These are phyloP conservation scores for Solanum pimpinellifolium DNA, from an alignment of 257 asterid genomes.

Conservation along the genomic window DNA sequence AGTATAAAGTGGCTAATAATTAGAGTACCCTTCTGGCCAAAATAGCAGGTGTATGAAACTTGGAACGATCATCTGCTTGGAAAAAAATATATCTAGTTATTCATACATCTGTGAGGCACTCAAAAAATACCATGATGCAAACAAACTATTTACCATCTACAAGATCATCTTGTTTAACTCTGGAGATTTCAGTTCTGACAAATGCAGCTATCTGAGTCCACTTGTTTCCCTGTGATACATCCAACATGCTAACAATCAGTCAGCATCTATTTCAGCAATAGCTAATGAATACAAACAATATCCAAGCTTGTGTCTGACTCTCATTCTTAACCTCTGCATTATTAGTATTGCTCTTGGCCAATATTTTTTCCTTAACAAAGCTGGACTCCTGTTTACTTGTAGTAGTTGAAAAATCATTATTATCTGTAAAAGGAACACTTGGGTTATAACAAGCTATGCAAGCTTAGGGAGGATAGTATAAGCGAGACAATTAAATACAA, in stretches of 20 bases:
- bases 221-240: conserved; percentile 20
- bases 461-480: background rate
- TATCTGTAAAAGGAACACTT: conserved; percentile 31
- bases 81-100: background rate
- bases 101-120: conserved; percentile 2
- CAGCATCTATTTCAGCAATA: conserved; percentile 3
- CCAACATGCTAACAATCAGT: conserved; percentile 16
- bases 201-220: conserved; percentile 16
- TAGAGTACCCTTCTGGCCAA: conserved; percentile 63
- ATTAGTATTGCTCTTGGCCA: conserved; percentile 20
- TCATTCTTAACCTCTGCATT: conserved; percentile 41
- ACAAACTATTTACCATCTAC: conserved; percentile 34
- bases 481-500: background rate
- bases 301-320: background rate
- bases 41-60: conserved; percentile 41
- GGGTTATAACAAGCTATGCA: background rate
- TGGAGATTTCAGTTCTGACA: conserved; percentile 32
- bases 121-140: background rate
- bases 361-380: conserved; percentile 20
- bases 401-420: conserved; percentile 9
- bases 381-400: conserved; percentile 36
- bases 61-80: conserved; percentile 47
- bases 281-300: background rate
- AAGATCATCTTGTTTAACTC: conserved; percentile 26
- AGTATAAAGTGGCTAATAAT: background rate